phyloP scores from a whole-genome alignment of 331 rosid genomes.

The Prunus yedoensis region DNA sequence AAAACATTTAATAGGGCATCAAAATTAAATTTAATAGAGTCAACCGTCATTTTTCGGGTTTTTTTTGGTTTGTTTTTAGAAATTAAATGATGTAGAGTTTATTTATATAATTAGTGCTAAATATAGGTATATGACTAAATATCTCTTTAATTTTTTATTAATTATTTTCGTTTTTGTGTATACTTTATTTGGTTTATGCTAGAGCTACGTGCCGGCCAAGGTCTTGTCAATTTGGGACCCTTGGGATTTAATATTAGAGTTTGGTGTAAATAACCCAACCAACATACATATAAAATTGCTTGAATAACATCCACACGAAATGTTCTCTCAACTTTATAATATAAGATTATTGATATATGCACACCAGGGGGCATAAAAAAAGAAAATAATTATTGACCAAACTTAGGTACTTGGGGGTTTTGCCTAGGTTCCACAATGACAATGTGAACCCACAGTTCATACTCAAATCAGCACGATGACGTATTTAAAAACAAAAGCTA shows the following conservation, averaged over 20 bases:
- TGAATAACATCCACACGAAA: constrained; percentile 7
- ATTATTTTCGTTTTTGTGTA: too few relatives aligned
- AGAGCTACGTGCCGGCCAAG: background rate
- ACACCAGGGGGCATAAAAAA: background rate
- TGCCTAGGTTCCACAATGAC: background rate
- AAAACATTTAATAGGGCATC: too few relatives aligned
- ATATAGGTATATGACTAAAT: too few relatives aligned
- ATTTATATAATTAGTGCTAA: too few relatives aligned
- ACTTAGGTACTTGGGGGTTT: background rate
- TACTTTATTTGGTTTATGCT: constrained; percentile 14
- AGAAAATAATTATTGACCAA: background rate
- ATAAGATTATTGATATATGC: background rate
- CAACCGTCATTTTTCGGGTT: fast-evolving
- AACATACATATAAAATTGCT: background rate
- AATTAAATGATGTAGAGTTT: too few relatives aligned
- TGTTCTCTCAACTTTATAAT: background rate
- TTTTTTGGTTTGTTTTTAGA: too few relatives aligned
- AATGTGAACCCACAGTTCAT: too few relatives aligned
- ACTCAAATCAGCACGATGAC: too few relatives aligned
- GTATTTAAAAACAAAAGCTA: too few relatives aligned
- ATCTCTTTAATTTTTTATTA: background rate
- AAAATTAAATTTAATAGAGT: too few relatives aligned
- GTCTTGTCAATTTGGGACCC: background rate
- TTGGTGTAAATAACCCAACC: constrained; percentile 15
- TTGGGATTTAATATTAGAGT: background rate